Base-by-base conservation (phyloP, 2,329 filamentous ascomycete genomes). In the Taxawa tesnikishii region DNA sequence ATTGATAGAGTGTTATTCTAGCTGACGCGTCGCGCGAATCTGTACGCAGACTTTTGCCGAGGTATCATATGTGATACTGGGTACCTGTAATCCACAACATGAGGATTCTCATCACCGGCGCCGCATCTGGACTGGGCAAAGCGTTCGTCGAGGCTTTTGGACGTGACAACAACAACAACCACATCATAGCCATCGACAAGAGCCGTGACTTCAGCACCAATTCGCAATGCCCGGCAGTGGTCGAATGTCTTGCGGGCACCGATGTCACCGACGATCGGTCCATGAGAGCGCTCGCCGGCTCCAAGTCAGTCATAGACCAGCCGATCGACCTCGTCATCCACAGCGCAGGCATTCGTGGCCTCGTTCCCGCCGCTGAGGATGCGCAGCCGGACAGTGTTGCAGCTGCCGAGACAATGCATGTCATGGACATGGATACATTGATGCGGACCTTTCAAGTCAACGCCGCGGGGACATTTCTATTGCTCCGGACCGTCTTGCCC, bases 311-410 rank as follows among this genome's bases (percentile, higher is more conserved):
- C 6, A 17, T 37, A 8, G 34, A 28, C 12, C 38, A 23, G 1
- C 47, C 48, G 0, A 52, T 66, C 26, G 45, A 53, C 30, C 45
- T 63, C 1, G 25, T 65, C 7, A 48, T 66, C 25, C 62, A 67
- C 49, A 53, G 49, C 34, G 60, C 59, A 5, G 62, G 62, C 5
- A 48, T 64, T 27, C 52, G 62, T 5, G 62, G 62, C 5, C 52
- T 66, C 2, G 60, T 63, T 0, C 49, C 53, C 1, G 16, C 30
- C 1, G 37, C 55, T 5, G 43, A 47, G 16, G 11, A 35, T 7
- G 17, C 43, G 13, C 33, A 44, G 2, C 50, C 49, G 2, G 43
- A 47, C 13, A 45, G 59, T 33, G 56, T 62, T 4, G 48, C 53
- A 2, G 54, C 52, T 0, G 54, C 58, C 15, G 63, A 67, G 40